Evolutionary conservation across 23 red algal genomes (phyloP), one percentile per base, ranked within the genome.

Genomic region (Chondrus crispus): DNA sequence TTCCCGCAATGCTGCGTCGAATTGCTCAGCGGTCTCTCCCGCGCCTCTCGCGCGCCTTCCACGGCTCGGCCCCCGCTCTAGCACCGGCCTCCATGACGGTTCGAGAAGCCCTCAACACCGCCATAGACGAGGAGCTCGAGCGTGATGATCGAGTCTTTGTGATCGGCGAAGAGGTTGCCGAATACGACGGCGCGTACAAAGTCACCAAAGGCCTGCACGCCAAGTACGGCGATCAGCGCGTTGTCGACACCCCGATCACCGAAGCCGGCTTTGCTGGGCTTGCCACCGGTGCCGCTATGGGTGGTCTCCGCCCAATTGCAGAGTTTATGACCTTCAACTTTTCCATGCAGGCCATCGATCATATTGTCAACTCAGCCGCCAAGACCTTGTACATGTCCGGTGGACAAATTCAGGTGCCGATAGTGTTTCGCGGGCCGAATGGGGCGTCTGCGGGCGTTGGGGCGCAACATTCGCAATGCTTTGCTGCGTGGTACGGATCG

Each of bases 251-350:
- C 42, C 97, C 97, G 20, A 99, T 99, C 38, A 96, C 97, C 8
- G 97, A 99, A 81, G 89, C 93, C 18, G 97, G 97, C n/a, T 96
- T 99, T 80, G 82, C 97, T 22, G 97, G 97, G 22, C 85, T 99
- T 24, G 97, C 93, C 44, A 89, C 90, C 18, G 97, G 97, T 19
- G 90, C 97, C 53, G 93, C 97, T 35, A 96, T 99, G 71, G 87
- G 80, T 24, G 94, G 93, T 39, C 57, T 99, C 39, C 85, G 95
- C 26, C 97, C 97, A 69, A 50, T 99, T 42, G 84, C 80, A 53
- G 97, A 99, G 92, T 99, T 99, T 52, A 99, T 99, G 97, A 99
- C 97, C 22, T 99, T 95, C 84, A 99, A 99, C 90, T 99, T 99
- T 92, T 92, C 94, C 37, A 99, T 99, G 97, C 97, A 99, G 81